phyloP scores from a whole-genome alignment of 2,329 filamentous ascomycete species.

The Metarhizium rileyi region DNA sequence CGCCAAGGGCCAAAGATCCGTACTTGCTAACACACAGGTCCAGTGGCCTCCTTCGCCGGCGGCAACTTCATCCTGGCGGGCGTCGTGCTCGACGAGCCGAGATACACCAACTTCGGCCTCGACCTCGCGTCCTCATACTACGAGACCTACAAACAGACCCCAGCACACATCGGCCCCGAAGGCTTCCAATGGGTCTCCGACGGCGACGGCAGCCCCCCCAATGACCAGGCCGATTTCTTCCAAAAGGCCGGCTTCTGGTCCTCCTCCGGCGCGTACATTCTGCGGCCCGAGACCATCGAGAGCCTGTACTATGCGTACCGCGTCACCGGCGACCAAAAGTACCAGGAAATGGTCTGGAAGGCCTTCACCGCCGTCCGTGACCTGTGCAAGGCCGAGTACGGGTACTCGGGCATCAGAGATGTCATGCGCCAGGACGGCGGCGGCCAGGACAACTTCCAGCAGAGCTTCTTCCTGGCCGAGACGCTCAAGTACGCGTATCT shows the following conservation, averaged over 20 bases:
- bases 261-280: slow-evolving; percentile 41
- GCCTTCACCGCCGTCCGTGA: slow-evolving; percentile 60
- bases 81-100: slow-evolving; percentile 51
- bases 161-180: slow-evolving; percentile 70
- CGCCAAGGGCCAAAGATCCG: too few relatives aligned
- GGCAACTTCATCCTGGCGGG: slow-evolving; percentile 81
- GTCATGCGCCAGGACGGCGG: slow-evolving; percentile 58
- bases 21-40: background rate
- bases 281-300: slow-evolving; percentile 76
- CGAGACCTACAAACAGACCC: slow-evolving; percentile 60
- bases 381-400: slow-evolving; percentile 53
- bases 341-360: slow-evolving; percentile 78
- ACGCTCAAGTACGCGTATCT: slow-evolving; percentile 78
- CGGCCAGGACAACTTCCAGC: slow-evolving; percentile 57
- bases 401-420: slow-evolving; percentile 55
- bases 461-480: slow-evolving; percentile 84
- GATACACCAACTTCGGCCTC: slow-evolving; percentile 67
- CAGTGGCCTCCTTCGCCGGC: slow-evolving; percentile 72
- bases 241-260: slow-evolving; percentile 34
- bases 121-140: slow-evolving; percentile 62
- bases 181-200: slow-evolving; percentile 50
- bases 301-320: slow-evolving; percentile 82
- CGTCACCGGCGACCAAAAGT: slow-evolving; percentile 62
- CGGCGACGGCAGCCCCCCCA: slow-evolving; percentile 29
- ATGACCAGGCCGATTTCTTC: slow-evolving; percentile 59